phyloP scores from a whole-genome alignment of 371 early-diverging fungal genomes.

The Capillidium heterosporum region DNA sequence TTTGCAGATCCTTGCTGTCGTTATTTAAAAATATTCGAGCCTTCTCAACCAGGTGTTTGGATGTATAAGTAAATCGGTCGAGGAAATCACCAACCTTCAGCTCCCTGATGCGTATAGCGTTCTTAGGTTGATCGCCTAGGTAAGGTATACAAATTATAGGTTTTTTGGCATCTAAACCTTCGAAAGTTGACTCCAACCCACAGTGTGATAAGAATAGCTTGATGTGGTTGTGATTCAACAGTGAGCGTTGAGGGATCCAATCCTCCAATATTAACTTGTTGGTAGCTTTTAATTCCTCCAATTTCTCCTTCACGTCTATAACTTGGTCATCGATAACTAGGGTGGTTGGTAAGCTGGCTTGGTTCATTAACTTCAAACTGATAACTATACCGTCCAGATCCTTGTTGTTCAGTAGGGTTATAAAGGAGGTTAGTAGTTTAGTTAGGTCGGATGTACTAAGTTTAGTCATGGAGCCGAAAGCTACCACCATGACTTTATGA shows the following conservation, averaged over 20 bases:
- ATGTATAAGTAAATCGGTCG: neutral
- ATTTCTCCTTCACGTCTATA: neutral
- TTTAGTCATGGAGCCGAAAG: neutral
- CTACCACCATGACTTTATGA: neutral
- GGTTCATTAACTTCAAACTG: neutral
- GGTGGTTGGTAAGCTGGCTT: neutral
- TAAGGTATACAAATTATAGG: conserved; percentile 5
- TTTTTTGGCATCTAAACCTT: neutral
- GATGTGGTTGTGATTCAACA: conserved; percentile 2
- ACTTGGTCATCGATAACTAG: neutral
- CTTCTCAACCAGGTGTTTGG: neutral
- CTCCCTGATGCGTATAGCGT: neutral
- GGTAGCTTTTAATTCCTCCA: neutral
- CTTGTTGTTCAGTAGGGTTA: neutral
- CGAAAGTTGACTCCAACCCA: conserved; percentile 2
- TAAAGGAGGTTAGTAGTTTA: neutral
- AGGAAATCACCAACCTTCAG: neutral
- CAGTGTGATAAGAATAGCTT: conserved; percentile 5
- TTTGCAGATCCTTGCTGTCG: no score
- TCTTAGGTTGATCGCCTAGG: conserved; percentile 6
- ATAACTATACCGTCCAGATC: neutral
- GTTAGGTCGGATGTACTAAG: neutral
- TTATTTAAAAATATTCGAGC: neutral
- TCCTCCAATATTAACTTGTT: neutral
- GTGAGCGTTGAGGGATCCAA: conserved; percentile 1